Evolutionary conservation across 2,329 filamentous ascomycete species (phyloP).

Genomic region (Kalaharituber pfeilii): DNA sequence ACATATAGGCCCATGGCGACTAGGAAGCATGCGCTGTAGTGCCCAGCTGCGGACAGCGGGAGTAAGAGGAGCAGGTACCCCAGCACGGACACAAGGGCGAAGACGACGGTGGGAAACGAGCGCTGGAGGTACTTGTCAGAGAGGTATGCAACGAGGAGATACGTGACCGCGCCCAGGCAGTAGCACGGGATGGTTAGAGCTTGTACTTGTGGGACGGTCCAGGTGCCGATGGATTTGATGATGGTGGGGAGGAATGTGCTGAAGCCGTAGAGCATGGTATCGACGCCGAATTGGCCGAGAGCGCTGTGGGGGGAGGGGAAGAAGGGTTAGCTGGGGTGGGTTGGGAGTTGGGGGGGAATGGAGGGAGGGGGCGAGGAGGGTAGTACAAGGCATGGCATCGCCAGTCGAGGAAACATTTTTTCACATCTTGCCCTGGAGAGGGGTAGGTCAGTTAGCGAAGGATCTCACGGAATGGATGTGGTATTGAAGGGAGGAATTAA

Average conservation of each 20-base stretch:
- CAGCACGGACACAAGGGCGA: conserved; percentile 44
- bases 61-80: conserved; percentile 54
- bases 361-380: background rate
- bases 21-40: conserved; percentile 63
- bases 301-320: conserved; percentile 6
- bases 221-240: conserved; percentile 46
- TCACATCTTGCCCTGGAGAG: conserved; percentile 42
- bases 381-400: conserved; percentile 54
- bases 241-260: conserved; percentile 66
- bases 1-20: conserved; percentile 56
- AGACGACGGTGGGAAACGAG: conserved; percentile 45
- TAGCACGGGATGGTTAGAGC: conserved; percentile 67
- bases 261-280: conserved; percentile 64
- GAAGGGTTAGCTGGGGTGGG: conserved; percentile 5
- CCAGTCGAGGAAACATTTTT: conserved; percentile 53
- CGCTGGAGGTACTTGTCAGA: conserved; percentile 43
- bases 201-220: conserved; percentile 49
- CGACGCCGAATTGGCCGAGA: conserved; percentile 50
- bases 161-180: conserved; percentile 57
- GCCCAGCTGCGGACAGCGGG: conserved; percentile 41
- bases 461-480: too few species aligned
- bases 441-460: conserved; percentile 25
- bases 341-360: background rate
- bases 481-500: background rate
- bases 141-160: conserved; percentile 46